phyloP scores from a whole-genome alignment of 768 basidiomycete genomes.

The Russula olivacea region DNA sequence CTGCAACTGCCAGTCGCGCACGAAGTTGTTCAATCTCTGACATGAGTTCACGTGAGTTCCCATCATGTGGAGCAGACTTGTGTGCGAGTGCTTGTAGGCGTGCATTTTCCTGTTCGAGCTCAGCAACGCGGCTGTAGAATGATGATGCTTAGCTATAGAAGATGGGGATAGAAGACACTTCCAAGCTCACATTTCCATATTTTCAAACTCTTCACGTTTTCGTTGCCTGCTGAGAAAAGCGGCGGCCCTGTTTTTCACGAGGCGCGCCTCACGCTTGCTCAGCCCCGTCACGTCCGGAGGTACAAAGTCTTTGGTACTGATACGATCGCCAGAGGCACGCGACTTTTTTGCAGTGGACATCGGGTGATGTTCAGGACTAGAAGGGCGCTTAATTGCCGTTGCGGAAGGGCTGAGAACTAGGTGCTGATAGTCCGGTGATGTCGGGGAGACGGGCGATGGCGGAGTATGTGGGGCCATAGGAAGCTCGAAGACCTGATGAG shows the following conservation, averaged over 20 bases:
- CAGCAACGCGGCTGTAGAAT: constrained; percentile 64
- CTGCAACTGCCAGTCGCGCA: constrained; percentile 54
- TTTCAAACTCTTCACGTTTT: constrained; percentile 88
- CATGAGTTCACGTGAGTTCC: constrained; percentile 35
- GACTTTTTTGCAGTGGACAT: constrained; percentile 38
- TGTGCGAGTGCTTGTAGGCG: constrained; percentile 58
- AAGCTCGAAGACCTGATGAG: constrained; percentile 69
- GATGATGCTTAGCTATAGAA: constrained; percentile 5
- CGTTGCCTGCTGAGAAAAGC: constrained; percentile 88
- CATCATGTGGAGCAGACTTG: constrained; percentile 34
- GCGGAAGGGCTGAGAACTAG: constrained; percentile 13
- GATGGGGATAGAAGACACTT: constrained; percentile 16
- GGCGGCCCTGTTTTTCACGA: constrained; percentile 89
- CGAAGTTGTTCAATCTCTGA: constrained; percentile 64
- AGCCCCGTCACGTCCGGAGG: constrained; percentile 86
- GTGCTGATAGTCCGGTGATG: constrained; percentile 29
- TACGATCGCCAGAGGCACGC: constrained; percentile 42
- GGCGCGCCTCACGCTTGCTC: constrained; percentile 83
- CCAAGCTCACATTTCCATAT: constrained; percentile 76
- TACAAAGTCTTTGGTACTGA: constrained; percentile 74
- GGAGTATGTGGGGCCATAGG: constrained; percentile 34
- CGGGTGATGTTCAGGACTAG: constrained; percentile 29
- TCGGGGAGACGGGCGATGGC: constrained; percentile 31
- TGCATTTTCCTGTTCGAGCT: constrained; percentile 80
- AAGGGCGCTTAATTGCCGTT: constrained; percentile 28